Conservation (phyloP, 2,329 filamentous ascomycete genomes). For the Fusarium duplospermum region DNA sequence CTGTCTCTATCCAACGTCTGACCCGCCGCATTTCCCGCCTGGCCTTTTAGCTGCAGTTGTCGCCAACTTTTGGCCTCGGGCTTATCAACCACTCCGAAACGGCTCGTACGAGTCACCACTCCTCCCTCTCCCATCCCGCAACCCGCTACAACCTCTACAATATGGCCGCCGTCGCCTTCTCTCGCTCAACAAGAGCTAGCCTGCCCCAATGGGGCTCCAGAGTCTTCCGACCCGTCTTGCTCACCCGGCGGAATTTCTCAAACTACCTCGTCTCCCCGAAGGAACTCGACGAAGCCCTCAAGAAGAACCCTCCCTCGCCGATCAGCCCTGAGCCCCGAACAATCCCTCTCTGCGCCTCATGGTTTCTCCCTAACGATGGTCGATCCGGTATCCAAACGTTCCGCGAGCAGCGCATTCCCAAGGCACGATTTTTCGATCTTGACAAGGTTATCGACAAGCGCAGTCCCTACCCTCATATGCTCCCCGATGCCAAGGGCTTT, state of each 20-base stretch:
- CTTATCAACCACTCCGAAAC: slow-evolving; percentile 39
- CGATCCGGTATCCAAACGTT: slow-evolving; percentile 86
- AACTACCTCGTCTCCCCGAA: slow-evolving; percentile 89
- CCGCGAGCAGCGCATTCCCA: slow-evolving; percentile 84
- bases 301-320: slow-evolving; percentile 81
- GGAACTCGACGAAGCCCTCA: slow-evolving; percentile 83
- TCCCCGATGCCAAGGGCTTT: slow-evolving; percentile 84
- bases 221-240: slow-evolving; percentile 46
- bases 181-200: slow-evolving; percentile 56
- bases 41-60: background rate
- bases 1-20: slow-evolving; percentile 24
- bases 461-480: slow-evolving; percentile 96
- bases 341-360: slow-evolving; percentile 90
- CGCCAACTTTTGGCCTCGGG: slow-evolving; percentile 19
- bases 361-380: slow-evolving; percentile 95
- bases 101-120: slow-evolving; percentile 34
- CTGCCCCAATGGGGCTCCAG: slow-evolving; percentile 53
- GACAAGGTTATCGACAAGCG: slow-evolving; percentile 89
- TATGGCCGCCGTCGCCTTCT: slow-evolving; percentile 59
- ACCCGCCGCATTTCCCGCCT: slow-evolving; percentile 7
- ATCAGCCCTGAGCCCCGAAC: slow-evolving; percentile 86
- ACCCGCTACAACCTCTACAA: slow-evolving; percentile 18
- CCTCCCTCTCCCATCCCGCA: slow-evolving; percentile 20
- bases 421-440: slow-evolving; percentile 94
- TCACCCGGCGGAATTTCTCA: slow-evolving; percentile 64